Base-by-base conservation (phyloP, 345 rosid genomes). In the Cardamine resedifolia region DNA sequence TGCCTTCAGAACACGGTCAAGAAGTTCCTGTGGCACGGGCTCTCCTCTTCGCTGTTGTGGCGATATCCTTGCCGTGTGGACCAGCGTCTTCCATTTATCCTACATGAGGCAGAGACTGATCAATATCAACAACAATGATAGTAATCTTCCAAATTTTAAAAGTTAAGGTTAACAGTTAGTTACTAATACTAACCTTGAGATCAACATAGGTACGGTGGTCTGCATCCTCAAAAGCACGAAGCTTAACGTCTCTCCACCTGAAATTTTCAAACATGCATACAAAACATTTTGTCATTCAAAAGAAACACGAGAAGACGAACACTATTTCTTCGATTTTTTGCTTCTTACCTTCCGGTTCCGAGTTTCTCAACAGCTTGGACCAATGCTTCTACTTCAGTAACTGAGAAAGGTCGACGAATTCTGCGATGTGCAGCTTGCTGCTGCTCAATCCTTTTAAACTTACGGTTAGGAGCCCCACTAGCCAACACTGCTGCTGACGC, bases 371-470 rank as follows among this genome's bases (percentile, higher is more conserved):
- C 98, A 4, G 98, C 97, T 71, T 87, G 92, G 49, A 94, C 96
- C 45, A 93, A 85, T 59, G 96, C 92, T 85, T 90, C 98, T 68
- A 94, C 98, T 88, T 94, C 97, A 75, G 87, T 34, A 60, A 94
- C 97, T 50, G 97, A 89, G 91, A 94, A 94, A 73, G 98, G 97
- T 82, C 97, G 90, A 80, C 98, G 95, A 81, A 94, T 91, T 83
- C 98, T 88, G 75, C 98, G 92, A 74, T 88, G 98, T 23, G 77
- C 90, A 57, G 84, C 77, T 23, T 58, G 68, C 36, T 74, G 77
- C 59, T 36, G 83, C 78, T 87, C 96, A 36, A 82, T 84, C 47
- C 83, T 82, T 78, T 89, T 93, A 65, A 81, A 79, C 80, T 89
- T 93, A 66, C 45, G 86, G 78, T 76, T 83, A 38, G 79, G 63